These are phyloP conservation scores for Cryphonectria radicalis DNA, from an alignment of 2,329 filamentous ascomycete genomes.

Conservation along the genomic window DNA sequence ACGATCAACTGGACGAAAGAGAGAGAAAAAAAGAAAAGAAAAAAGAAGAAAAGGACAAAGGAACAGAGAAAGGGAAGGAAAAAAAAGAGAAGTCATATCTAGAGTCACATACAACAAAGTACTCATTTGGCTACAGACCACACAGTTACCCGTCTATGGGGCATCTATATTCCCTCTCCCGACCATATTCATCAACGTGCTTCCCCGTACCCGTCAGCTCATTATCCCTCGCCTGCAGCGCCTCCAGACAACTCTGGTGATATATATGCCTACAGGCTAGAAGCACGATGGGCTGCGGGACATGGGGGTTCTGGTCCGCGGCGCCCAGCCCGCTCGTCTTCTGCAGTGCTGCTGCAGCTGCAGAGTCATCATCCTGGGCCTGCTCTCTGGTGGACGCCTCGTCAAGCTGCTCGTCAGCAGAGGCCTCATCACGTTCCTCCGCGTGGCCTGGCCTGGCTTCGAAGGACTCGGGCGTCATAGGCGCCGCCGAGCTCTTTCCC, in stretches of 20 bases:
- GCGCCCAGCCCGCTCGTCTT: slow-evolving; percentile 43
- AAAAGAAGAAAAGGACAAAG: background rate
- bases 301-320: slow-evolving; percentile 48
- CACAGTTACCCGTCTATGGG: slow-evolving; percentile 56
- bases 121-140: background rate
- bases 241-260: slow-evolving; percentile 71
- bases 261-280: slow-evolving; percentile 74
- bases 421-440: slow-evolving; percentile 21
- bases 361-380: slow-evolving; percentile 1
- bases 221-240: slow-evolving; percentile 57
- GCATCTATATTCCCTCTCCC: slow-evolving; percentile 57
- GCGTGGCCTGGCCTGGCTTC: slow-evolving; percentile 26
- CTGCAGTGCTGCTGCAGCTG: slow-evolving; percentile 38
- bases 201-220: slow-evolving; percentile 44
- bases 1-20: background rate
- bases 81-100: background rate
- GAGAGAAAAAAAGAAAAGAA: background rate
- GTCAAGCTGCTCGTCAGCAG: slow-evolving; percentile 47
- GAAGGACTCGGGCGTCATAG: slow-evolving; percentile 29
- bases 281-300: slow-evolving; percentile 68
- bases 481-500: slow-evolving; percentile 34
- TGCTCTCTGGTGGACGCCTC: slow-evolving; percentile 42
- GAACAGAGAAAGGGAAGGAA: background rate
- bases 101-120: background rate
- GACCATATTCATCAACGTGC: slow-evolving; percentile 47